phyloP scores from a whole-genome alignment of 305 asterid genomes.

The Fraxinus floribunda region DNA sequence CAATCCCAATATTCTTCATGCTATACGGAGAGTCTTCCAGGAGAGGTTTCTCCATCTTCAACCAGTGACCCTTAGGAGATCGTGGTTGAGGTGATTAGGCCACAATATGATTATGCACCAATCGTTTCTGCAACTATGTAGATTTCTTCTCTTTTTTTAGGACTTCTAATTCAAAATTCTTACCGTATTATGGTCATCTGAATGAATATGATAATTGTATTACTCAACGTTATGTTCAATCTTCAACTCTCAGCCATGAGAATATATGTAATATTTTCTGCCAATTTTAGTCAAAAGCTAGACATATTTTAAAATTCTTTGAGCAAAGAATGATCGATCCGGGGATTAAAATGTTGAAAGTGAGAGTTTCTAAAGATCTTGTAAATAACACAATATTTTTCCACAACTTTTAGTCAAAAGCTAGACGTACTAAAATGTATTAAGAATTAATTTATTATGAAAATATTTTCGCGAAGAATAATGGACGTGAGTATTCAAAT shows the following conservation, averaged over 20 bases:
- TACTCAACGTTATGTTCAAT: not conserved
- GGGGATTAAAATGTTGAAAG: not conserved
- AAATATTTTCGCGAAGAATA: not conserved
- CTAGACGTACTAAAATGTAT: not conserved
- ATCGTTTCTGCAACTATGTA: not conserved
- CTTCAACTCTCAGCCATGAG: not conserved
- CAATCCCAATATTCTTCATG: constrained; percentile 43
- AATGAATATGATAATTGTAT: not conserved
- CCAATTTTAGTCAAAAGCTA: not conserved
- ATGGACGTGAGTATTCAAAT: not conserved
- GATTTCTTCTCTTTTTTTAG: not conserved
- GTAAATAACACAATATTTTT: not conserved
- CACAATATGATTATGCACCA: not conserved
- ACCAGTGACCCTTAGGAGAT: constrained; percentile 32
- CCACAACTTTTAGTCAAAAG: not conserved
- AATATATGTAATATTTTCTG: not conserved
- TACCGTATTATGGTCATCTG: not conserved
- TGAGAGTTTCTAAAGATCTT: not conserved
- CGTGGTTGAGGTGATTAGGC: constrained; percentile 26
- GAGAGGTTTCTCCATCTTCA: constrained; percentile 40
- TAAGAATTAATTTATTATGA: too few species aligned
- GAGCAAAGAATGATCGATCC: not conserved
- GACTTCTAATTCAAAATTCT: not conserved
- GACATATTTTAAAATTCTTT: too few species aligned
- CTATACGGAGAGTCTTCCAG: constrained; percentile 24